Percentiles rank a stretch among this genome's conserved stretches.
Evolutionary conservation across 2,329 filamentous ascomycete species (phyloP).

Genomic region (Fusarium protoensiforme): DNA sequence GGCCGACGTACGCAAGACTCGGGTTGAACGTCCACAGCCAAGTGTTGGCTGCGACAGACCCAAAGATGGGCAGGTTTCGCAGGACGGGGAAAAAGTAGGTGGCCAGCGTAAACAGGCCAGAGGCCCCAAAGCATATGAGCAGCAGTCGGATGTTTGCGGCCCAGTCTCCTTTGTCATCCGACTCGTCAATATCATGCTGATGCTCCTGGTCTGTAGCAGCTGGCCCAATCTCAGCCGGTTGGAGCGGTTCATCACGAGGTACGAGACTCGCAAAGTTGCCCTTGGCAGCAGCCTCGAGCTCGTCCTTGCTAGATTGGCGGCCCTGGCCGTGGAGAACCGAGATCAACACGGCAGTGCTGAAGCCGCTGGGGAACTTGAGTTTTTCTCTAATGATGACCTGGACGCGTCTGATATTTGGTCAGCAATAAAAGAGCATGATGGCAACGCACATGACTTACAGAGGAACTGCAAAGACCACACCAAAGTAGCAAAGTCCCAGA

Average conservation of each 20-base stretch:
- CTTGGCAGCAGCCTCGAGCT: constrained; percentile 49
- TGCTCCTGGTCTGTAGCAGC: constrained; percentile 43
- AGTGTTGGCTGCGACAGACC: constrained; percentile 74
- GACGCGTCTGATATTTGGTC: constrained; percentile 62
- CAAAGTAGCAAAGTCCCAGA: constrained; percentile 93
- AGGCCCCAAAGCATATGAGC: constrained; percentile 67
- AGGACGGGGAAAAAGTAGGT: constrained; percentile 92
- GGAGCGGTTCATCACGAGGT: constrained; percentile 41
- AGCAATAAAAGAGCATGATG: background rate
- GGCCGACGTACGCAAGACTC: constrained; percentile 95
- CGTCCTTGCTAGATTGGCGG: constrained; percentile 45
- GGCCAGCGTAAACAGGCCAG: constrained; percentile 77
- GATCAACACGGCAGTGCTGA: constrained; percentile 94
- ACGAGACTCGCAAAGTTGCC: constrained; percentile 58
- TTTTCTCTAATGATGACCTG: constrained; percentile 95
- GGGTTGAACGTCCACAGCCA: constrained; percentile 99
- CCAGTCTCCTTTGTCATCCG: constrained; percentile 47
- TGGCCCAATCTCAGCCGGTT: constrained; percentile 38
- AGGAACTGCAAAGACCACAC: constrained; percentile 95
- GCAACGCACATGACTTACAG: constrained; percentile 55
- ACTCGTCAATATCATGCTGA: constrained; percentile 46
- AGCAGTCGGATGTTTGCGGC: constrained; percentile 64
- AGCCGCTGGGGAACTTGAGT: constrained; percentile 93
- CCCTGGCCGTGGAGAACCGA: constrained; percentile 81
- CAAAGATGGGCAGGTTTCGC: constrained; percentile 88